Evolutionary conservation across 2,329 filamentous ascomycete genomes (phyloP), one percentile per base, ranked within the genome.

Genomic region (Lecanoromycetidae sp.): DNA sequence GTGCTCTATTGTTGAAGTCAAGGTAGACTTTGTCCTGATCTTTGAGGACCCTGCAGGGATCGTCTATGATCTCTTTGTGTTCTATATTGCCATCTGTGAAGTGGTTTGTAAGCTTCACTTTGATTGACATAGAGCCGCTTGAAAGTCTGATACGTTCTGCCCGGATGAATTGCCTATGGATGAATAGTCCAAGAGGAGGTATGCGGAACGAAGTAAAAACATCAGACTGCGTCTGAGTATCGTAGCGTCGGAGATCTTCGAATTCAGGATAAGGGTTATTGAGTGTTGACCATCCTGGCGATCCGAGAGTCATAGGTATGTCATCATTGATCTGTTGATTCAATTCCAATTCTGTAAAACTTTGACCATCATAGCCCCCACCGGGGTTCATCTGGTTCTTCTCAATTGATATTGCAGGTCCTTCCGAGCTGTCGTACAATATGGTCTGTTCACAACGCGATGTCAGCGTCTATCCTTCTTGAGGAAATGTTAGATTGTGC

Each of bases 21-120:
- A 10, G 1, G 1, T 23, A 19, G 7, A 25, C 41, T 22, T 44
- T 30, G 10, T 26, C 10, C 5, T 42, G 32, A n/a, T 49, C 44
- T 17, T 46, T 30, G 12, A 52, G 20, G 1, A 52, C 41, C 19
- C 49, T 45, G 13, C 10, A 19, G 5, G 46, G 13, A 35, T 52
- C 41, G 13, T 52, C 36, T 13, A 52, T 15, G 17, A 46, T 39
- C 10, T 41, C 32, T 27, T 43, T 42, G 6, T 49, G 22, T 20
- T 37, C 41, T 15, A n/a, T 27, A 10, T 10, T 32, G 33, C 36
- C 46, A 15, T 52, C 25, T 5, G 30, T 39, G 25, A 17, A 46
- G 9, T 13, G 20, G 13, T 49, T 49, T 8, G 15, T 29, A 3
- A 52, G 23, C 3, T 13, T 13, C 12, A 52, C 50, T 25, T 46